Evolutionary conservation across 2,329 filamentous ascomycete genomes (phyloP), one percentile per base, ranked within the genome.

Genomic region (Corniculantispora saksenae): DNA sequence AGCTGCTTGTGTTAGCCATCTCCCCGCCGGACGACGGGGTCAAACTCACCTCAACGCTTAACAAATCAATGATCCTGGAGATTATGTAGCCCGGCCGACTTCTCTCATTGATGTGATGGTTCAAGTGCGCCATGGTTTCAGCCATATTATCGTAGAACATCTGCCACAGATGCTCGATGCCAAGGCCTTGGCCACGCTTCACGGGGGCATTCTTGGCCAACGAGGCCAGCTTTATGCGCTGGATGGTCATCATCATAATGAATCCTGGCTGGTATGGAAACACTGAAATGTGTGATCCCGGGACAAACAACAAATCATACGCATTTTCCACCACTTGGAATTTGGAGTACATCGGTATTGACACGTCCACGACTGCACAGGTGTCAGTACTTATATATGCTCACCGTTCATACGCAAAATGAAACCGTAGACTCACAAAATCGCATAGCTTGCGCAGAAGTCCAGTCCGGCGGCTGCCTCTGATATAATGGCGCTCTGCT

Each of bases 131-230:
- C 40, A 59, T 13, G 3, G 56, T 59, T n/a, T 48, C 56, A 4
- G 35, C 43, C 56, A 59, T 59, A 17, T 59, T 25, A 9, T 48
- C 25, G 43, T 59, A 59, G 10, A 59, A 59, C 3, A n/a, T 47
- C 25, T 59, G 40, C 56, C 56, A 59, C 12, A 59, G 43, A n/a
- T 59, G 56, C 56, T 59, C 56, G 40, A 59, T 59, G 56, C 56
- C 56, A 17, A 59, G 40, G 40, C 56, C 56, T 43, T 48, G 56
- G 10, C 56, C 56, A 12, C 56, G 56, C 10, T n/a, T 27, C 19
- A 59, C 56, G 2, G 56, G 56, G 10, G 48, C 56, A 43, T 59
- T 59, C 27, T 27, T 27, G 19, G 40, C 47, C 17, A 59, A 43
- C 56, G 56, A 59, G 25, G 56, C 56, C 56, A 59, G 43, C 43